A percentile compares a stretch with the other conserved stretches of the same genome.
These are phyloP conservation scores for Alliaria petiolata DNA, from an alignment of 345 rosid species.

Conservation along the genomic window DNA sequence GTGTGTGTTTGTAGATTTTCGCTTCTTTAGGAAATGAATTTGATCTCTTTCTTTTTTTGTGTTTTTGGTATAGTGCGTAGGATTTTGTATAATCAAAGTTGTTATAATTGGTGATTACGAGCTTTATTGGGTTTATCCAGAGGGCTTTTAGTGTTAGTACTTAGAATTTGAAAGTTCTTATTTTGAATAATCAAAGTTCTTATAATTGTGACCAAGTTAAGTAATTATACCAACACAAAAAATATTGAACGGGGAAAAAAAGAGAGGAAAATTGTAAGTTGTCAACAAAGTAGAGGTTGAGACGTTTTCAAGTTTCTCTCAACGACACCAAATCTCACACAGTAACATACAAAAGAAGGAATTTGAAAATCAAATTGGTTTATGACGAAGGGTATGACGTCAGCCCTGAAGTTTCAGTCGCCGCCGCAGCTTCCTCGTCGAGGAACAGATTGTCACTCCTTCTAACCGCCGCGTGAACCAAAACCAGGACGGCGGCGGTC, in stretches of 20 bases:
- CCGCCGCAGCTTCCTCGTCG: constrained; percentile 58
- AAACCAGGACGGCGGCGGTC: constrained; percentile 45
- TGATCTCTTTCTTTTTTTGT: background rate
- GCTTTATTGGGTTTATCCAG: background rate
- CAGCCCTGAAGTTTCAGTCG: constrained; percentile 24
- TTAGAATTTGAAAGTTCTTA: background rate
- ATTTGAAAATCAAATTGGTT: background rate
- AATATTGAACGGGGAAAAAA: background rate
- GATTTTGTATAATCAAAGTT: background rate
- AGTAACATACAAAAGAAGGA: background rate
- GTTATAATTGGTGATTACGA: background rate
- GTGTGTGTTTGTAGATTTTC: background rate
- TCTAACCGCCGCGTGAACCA: constrained; percentile 63
- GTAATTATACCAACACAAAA: background rate
- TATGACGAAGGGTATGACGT: constrained; percentile 34
- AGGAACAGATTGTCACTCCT: constrained; percentile 54
- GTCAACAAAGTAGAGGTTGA: background rate
- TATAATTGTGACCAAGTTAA: no score
- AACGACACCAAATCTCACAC: no score
- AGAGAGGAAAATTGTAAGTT: background rate
- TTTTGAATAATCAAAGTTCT: no score
- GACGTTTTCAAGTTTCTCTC: background rate
- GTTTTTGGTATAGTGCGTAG: background rate
- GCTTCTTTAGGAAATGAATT: background rate
- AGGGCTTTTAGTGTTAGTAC: background rate